Percentiles rank a stretch among this genome's conserved stretches.
These are phyloP conservation scores for Alternaria novae-zelandiae DNA, from an alignment of 2,329 filamentous ascomycete genomes.

Conservation along the genomic window DNA sequence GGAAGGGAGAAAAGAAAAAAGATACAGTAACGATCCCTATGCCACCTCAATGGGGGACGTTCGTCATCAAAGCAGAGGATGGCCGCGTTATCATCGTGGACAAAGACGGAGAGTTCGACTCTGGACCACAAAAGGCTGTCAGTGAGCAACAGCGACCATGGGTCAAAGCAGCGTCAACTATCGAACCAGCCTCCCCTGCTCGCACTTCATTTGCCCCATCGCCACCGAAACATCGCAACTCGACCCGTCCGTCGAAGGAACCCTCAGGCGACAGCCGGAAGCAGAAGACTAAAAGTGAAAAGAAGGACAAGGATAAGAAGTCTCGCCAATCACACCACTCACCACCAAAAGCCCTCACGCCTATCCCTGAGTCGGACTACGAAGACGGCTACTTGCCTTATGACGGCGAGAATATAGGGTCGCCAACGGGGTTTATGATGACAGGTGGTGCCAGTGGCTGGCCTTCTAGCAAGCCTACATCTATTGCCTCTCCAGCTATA, in stretches of 20 bases:
- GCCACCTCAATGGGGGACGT: slow-evolving; percentile 27
- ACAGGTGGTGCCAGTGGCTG: slow-evolving; percentile 24
- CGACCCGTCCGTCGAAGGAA: not conserved
- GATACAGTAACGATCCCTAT: slow-evolving; percentile 22
- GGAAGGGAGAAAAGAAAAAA: slow-evolving; percentile 5
- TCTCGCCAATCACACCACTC: not conserved
- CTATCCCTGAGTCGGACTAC: slow-evolving; percentile 19
- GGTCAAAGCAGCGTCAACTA: slow-evolving; percentile 13
- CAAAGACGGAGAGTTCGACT: slow-evolving; percentile 34
- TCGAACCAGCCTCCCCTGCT: not conserved
- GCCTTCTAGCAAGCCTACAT: slow-evolving; percentile 10
- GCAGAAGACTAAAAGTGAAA: not conserved
- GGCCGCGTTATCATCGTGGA: slow-evolving; percentile 39
- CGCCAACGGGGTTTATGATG: slow-evolving; percentile 31
- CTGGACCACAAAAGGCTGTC: slow-evolving; percentile 12
- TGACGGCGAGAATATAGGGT: slow-evolving; percentile 4
- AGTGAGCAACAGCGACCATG: slow-evolving; percentile 7
- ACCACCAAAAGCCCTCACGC: slow-evolving; percentile 4
- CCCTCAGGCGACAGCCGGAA: not conserved
- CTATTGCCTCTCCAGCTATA: not conserved
- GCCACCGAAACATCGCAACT: not conserved
- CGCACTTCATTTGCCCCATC: not conserved
- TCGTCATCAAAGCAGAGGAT: slow-evolving; percentile 32
- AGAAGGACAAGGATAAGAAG: not conserved
- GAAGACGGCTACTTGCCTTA: slow-evolving; percentile 7